Conservation (phyloP, 257 asterid species). For the Asclepias syriaca region DNA sequence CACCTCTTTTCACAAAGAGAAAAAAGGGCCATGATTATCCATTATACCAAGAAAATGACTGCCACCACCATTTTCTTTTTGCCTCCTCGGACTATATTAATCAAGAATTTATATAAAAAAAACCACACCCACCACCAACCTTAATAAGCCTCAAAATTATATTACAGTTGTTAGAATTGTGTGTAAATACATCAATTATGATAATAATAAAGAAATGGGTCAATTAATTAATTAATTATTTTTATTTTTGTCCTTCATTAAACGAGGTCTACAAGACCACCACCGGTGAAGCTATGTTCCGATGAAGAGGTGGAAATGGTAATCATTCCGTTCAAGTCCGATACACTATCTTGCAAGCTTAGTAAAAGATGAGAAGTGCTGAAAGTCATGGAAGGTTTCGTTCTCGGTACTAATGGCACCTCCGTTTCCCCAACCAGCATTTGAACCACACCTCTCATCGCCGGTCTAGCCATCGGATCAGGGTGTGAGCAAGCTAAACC, state of each 20-base stretch:
- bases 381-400: constrained; percentile 58
- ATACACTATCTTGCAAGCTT: constrained; percentile 69
- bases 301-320: constrained; percentile 58
- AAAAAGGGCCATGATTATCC: not conserved
- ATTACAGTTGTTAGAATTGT: constrained; percentile 3
- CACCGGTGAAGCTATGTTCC: constrained; percentile 45
- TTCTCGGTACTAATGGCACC: constrained; percentile 59
- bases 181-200: constrained; percentile 13
- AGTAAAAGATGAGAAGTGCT: constrained; percentile 59
- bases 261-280: constrained; percentile 20
- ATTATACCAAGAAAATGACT: constrained; percentile 29
- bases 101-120: not conserved
- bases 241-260: not conserved
- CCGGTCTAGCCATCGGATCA: constrained; percentile 65
- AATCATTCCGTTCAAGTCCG: constrained; percentile 69
- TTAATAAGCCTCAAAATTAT: not conserved
- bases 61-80: constrained; percentile 13
- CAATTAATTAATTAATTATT: too few species aligned
- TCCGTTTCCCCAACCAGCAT: constrained; percentile 71
- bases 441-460: constrained; percentile 74
- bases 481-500: constrained; percentile 78
- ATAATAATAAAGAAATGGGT: constrained; percentile 24
- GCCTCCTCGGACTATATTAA: not conserved
- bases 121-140: not conserved
- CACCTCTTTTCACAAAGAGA: constrained; percentile 14